Evolutionary conservation across 1,284 basidiomycete species (phyloP), one percentile per base, ranked within the genome.

Genomic region (Pseudozyma sp.): DNA sequence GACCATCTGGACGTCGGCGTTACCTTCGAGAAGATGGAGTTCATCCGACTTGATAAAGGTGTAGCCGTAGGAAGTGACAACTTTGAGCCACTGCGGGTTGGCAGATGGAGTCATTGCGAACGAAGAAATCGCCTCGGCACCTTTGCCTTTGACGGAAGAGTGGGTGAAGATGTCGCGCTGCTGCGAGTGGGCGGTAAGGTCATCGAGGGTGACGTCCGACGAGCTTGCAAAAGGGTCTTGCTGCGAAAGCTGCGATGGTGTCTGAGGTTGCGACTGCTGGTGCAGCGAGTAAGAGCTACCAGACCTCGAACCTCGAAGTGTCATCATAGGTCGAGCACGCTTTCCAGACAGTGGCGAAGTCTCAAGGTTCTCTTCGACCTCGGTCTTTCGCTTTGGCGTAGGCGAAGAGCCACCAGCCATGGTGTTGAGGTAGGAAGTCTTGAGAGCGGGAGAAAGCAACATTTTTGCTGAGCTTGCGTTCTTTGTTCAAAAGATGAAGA

Each of bases 401-500:
- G 70, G 50, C 25, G 65, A 63, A 18, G 66, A 59, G 55, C 57
- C 52, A 49, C 54, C 61, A 39, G 71, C 71, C 71, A 74, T 69
- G 51, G 66, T 68, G 62, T 61, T 69, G 55, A 74, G 71, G 59
- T 74, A 74, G 7, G 71, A 74, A 13, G 71, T 74, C 56, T 74
- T 74, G 71, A 74, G 66, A 36, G 71, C 71, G 13, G 71, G 71
- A 34, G 71, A 74, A 44, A 74, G 71, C 66, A 74, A 47, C 71
- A 74, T 74, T 6, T 31, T 31, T 31, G 25, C 25, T 31, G 25
- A 31, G 48, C 5, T 62, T 54, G 14, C 8, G 18, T n/a, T 25
- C 19, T 9, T 21, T 25, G n/a, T n/a, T 18, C 7, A 47, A 25
- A 4, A 44, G 18, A 21, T 21, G 50, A 38, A 21, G 38, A n/a